Conservation (phyloP, 805 yeast species). For the Deakozyma indianensis region DNA sequence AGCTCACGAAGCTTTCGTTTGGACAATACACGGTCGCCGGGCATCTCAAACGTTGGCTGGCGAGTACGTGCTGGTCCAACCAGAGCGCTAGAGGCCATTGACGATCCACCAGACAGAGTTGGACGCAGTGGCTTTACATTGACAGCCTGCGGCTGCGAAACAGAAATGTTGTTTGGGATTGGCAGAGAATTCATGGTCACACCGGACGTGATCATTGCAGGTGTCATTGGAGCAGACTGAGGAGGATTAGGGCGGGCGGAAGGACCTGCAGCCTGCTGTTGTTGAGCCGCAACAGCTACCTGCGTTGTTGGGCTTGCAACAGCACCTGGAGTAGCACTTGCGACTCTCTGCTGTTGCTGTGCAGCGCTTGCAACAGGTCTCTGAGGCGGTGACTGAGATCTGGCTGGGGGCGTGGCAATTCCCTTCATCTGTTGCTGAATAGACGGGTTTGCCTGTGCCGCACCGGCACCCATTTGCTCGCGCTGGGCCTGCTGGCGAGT, state of each 20-base stretch:
- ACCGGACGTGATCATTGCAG: constrained; percentile 21
- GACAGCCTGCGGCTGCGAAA: constrained; percentile 52
- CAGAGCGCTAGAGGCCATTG: constrained; percentile 52
- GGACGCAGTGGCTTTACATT: constrained; percentile 61
- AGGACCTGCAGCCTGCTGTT: constrained; percentile 8
- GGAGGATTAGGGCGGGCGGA: constrained; percentile 18
- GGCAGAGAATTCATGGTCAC: constrained; percentile 17
- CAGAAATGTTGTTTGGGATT: constrained; percentile 53
- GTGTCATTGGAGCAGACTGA: neutral
- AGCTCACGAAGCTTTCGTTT: constrained; percentile 83
- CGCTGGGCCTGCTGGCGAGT: constrained; percentile 74
- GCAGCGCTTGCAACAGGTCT: neutral
- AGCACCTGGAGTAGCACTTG: neutral
- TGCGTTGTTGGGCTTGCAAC: neutral
- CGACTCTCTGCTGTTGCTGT: neutral
- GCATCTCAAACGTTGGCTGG: constrained; percentile 72
- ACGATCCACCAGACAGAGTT: constrained; percentile 71
- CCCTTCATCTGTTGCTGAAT: constrained; percentile 2
- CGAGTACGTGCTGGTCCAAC: constrained; percentile 63
- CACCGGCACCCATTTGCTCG: constrained; percentile 57
- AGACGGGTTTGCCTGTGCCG: constrained; percentile 3
- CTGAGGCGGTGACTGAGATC: constrained; percentile 4
- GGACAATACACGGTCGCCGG: constrained; percentile 54
- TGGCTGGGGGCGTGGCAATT: constrained; percentile 4
- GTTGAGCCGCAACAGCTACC: neutral